phyloP scores from a whole-genome alignment of 2,329 filamentous ascomycete species.

The Capronia epimyces region DNA sequence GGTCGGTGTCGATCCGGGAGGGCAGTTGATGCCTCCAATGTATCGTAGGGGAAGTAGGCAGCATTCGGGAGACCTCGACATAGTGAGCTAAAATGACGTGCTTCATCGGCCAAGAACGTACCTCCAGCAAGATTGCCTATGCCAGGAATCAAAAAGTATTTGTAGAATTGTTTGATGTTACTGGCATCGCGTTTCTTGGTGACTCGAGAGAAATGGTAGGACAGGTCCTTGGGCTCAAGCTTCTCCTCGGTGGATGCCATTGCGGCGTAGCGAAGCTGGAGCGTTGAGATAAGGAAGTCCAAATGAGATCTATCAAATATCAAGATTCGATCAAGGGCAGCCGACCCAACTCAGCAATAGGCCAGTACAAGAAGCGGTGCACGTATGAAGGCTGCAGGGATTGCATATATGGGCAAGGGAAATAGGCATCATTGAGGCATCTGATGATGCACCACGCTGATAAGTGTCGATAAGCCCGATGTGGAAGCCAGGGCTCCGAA shows the following conservation, averaged over 20 bases:
- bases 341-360: too few species aligned
- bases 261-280: not conserved
- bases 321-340: too few species aligned
- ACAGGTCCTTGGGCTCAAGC: conserved; percentile 63
- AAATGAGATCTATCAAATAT: not conserved
- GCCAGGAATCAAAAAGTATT: conserved; percentile 65
- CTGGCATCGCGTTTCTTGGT: conserved; percentile 62
- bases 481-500: too few species aligned
- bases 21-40: conserved; percentile 74
- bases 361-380: too few species aligned
- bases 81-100: conserved; percentile 13
- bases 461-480: too few species aligned
- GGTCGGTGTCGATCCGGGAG: conserved; percentile 68
- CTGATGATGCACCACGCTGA: too few species aligned
- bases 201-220: conserved; percentile 68
- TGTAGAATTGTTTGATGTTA: conserved; percentile 75
- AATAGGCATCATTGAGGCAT: too few species aligned
- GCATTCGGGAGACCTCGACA: conserved; percentile 68
- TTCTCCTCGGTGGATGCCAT: conserved; percentile 32
- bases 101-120: conserved; percentile 29
- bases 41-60: conserved; percentile 83
- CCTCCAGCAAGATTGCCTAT: conserved; percentile 59
- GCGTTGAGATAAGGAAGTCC: not conserved
- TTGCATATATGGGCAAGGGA: too few species aligned
- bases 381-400: too few species aligned